Percentiles rank a stretch among this genome's conserved stretches.
Evolutionary conservation across 1,284 basidiomycete species (phyloP).

Genomic region (Prillingera fragicola): DNA sequence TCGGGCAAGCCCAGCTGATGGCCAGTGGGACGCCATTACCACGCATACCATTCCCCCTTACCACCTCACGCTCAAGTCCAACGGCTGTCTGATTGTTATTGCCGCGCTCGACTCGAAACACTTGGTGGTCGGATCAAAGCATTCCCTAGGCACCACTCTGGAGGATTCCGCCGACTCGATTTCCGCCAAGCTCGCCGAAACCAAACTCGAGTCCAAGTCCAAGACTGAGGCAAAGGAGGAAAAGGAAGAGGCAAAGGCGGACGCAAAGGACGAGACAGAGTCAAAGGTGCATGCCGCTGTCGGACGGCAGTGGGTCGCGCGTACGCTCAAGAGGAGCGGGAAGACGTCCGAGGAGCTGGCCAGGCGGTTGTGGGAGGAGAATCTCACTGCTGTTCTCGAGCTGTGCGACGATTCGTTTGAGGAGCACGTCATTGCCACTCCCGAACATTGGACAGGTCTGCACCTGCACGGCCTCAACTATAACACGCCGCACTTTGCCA

Average conservation of each 20-base stretch:
- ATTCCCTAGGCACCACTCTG: slow-evolving; percentile 62
- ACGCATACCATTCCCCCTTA: slow-evolving; percentile 73
- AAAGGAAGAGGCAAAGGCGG: slow-evolving; percentile 8
- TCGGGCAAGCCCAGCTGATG: slow-evolving; percentile 2
- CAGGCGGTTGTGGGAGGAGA: slow-evolving; percentile 66
- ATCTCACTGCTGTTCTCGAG: slow-evolving; percentile 90
- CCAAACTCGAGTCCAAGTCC: slow-evolving; percentile 14
- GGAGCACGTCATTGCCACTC: slow-evolving; percentile 88
- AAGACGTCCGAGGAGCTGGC: slow-evolving; percentile 74
- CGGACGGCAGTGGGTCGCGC: slow-evolving; percentile 63
- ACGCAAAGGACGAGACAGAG: slow-evolving; percentile 22
- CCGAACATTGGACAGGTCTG: slow-evolving; percentile 76
- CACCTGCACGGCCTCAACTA: slow-evolving; percentile 89
- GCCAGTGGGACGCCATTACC: slow-evolving; percentile 72
- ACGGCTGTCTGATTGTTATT: slow-evolving; percentile 97
- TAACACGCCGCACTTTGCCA: slow-evolving; percentile 66
- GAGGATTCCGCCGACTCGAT: slow-evolving; percentile 14
- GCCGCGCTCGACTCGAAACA: slow-evolving; percentile 71
- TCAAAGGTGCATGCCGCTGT: slow-evolving; percentile 41
- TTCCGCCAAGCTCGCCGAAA: slow-evolving; percentile 4
- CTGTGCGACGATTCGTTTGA: slow-evolving; percentile 97
- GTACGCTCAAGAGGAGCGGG: slow-evolving; percentile 61
- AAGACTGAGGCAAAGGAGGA: slow-evolving; percentile 12
- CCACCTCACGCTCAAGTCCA: slow-evolving; percentile 86
- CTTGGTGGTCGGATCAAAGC: slow-evolving; percentile 87